phyloP scores from a whole-genome alignment of 2,329 filamentous ascomycete genomes.

The Aspergillus sp. region DNA sequence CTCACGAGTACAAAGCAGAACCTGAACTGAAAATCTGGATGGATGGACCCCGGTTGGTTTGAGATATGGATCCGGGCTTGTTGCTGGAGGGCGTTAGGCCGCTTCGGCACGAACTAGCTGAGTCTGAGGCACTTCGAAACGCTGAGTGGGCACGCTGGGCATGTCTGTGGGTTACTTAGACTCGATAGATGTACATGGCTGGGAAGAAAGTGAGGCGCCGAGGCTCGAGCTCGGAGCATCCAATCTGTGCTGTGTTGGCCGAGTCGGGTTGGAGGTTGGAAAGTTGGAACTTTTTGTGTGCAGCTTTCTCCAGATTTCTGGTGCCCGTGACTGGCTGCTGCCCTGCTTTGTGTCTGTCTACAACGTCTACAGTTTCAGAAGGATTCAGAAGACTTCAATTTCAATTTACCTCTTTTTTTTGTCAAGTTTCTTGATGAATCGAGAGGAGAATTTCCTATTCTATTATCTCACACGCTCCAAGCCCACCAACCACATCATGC shows the following conservation, averaged over 20 bases:
- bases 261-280: too few relatives aligned
- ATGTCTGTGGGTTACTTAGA: too few relatives aligned
- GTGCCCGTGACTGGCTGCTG: too few relatives aligned
- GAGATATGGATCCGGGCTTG: not conserved
- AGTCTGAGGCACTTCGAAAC: not conserved
- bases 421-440: conserved; percentile 16
- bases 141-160: not conserved
- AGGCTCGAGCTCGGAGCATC: not conserved
- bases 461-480: conserved; percentile 41
- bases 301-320: too few relatives aligned
- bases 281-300: too few relatives aligned
- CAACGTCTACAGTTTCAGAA: not conserved
- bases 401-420: not conserved
- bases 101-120: not conserved
- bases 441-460: conserved; percentile 45
- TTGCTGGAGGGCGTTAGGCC: not conserved
- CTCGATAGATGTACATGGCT: too few relatives aligned
- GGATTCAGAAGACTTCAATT: conserved; percentile 11
- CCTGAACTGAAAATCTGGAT: not conserved
- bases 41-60: not conserved
- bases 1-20: too few relatives aligned
- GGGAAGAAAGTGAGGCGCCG: not conserved
- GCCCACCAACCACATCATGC: conserved; percentile 33
- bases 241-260: too few relatives aligned
- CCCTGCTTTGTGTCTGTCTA: not conserved